A percentile compares a stretch with the other conserved stretches of the same genome.
Evolutionary conservation across 2,329 filamentous ascomycete genomes (phyloP).

Genomic region (Aspergillus jensenii): DNA sequence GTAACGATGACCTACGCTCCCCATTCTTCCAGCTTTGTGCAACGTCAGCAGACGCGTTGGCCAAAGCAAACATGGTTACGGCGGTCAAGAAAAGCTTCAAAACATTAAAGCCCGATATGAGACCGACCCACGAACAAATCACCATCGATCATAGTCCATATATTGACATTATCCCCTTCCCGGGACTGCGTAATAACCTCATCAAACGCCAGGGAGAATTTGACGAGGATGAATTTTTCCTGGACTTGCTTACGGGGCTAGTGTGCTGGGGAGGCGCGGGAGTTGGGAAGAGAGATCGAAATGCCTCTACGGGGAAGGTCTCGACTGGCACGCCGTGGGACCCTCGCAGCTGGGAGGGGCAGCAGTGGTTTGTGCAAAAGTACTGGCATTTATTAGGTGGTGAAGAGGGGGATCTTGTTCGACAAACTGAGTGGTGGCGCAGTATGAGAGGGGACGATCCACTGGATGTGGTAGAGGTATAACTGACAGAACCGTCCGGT

Average conservation of each 20-base stretch:
- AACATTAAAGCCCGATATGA: constrained; percentile 20
- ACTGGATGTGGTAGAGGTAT: constrained; percentile 7
- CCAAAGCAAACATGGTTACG: constrained; percentile 11
- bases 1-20: constrained; percentile 23
- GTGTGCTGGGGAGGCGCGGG: constrained; percentile 21
- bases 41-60: neutral
- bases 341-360: constrained; percentile 47
- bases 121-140: constrained; percentile 21
- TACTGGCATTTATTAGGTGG: constrained; percentile 38
- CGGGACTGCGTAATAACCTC: constrained; percentile 18
- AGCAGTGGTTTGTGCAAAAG: constrained; percentile 47
- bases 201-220: constrained; percentile 11
- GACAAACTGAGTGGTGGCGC: constrained; percentile 25
- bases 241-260: constrained; percentile 17
- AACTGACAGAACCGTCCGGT: no score
- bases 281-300: constrained; percentile 15
- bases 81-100: constrained; percentile 16
- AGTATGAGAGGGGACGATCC: constrained; percentile 19
- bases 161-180: constrained; percentile 22
- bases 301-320: constrained; percentile 10
- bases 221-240: constrained; percentile 21
- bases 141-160: constrained; percentile 19
- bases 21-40: constrained; percentile 25
- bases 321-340: constrained; percentile 46
- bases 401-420: constrained; percentile 37